phyloP scores from a whole-genome alignment of 768 basidiomycete species.

The Trametes cinnabarina region DNA sequence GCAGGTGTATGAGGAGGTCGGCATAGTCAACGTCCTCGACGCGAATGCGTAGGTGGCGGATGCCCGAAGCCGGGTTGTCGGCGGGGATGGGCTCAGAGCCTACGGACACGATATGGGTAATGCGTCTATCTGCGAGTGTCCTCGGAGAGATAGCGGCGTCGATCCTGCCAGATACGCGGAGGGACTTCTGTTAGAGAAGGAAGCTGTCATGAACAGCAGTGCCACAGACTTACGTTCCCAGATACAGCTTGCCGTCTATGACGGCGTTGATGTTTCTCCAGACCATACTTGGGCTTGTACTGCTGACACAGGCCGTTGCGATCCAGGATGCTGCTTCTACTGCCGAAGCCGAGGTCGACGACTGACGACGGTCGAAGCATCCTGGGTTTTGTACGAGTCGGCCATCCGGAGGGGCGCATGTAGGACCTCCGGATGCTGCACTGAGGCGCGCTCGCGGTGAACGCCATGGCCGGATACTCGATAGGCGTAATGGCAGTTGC shows the following conservation, averaged over 20 bases:
- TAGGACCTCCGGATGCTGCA: conserved; percentile 11
- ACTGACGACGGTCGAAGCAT: conserved; percentile 3
- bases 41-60: conserved; percentile 66
- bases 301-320: neutral
- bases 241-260: conserved; percentile 22
- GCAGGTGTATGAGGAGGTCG: conserved; percentile 64
- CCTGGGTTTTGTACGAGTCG: conserved; percentile 21
- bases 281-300: conserved; percentile 16
- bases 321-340: neutral
- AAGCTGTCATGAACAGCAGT: conserved; percentile 13
- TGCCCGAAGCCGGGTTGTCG: conserved; percentile 66
- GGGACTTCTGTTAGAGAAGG: conserved; percentile 4
- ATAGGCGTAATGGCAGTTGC: conserved; percentile 20
- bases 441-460: conserved; percentile 11
- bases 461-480: conserved; percentile 13
- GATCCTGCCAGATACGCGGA: conserved; percentile 42
- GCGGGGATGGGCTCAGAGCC: conserved; percentile 71
- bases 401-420: conserved; percentile 12
- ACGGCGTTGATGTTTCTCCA: conserved; percentile 26
- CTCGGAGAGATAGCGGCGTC: conserved; percentile 69
- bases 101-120: conserved; percentile 79
- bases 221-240: conserved; percentile 22
- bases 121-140: conserved; percentile 67
- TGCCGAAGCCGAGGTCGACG: conserved; percentile 12
- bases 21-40: conserved; percentile 51